phyloP scores from a whole-genome alignment of 1,284 basidiomycete genomes.

The Wallemia mellicola region DNA sequence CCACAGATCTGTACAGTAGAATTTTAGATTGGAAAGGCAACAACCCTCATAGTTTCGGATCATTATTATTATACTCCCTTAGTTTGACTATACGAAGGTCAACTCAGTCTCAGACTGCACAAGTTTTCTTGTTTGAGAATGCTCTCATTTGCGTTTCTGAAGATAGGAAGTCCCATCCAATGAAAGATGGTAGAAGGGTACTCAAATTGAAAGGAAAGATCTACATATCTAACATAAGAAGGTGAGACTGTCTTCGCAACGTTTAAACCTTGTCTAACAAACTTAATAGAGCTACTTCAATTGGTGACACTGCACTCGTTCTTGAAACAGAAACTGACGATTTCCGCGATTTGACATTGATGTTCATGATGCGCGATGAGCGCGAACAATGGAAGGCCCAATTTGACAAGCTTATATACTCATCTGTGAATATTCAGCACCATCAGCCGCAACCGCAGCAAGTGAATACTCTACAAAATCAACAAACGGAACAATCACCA shows the following conservation, averaged over 20 bases:
- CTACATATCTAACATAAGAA: constrained; percentile 65
- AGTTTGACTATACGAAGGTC: constrained; percentile 52
- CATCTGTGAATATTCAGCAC: constrained; percentile 16
- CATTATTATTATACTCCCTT: constrained; percentile 66
- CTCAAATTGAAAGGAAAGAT: constrained; percentile 78
- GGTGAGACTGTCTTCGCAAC: neutral
- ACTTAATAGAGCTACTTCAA: neutral
- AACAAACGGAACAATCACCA: constrained; percentile 12
- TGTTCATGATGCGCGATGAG: constrained; percentile 66
- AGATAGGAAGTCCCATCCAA: constrained; percentile 45
- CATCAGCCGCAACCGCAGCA: too few relatives aligned
- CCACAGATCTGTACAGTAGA: constrained; percentile 55
- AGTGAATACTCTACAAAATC: too few relatives aligned
- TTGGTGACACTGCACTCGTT: neutral
- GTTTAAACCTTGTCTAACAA: too few relatives aligned
- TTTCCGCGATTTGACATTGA: constrained; percentile 71
- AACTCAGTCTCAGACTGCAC: constrained; percentile 57
- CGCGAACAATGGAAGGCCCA: constrained; percentile 61
- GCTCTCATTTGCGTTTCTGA: constrained; percentile 88
- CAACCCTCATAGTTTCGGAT: constrained; percentile 47
- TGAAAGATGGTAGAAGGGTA: constrained; percentile 36
- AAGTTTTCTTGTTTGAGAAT: constrained; percentile 82
- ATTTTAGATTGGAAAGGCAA: constrained; percentile 87
- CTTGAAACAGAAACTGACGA: constrained; percentile 85
- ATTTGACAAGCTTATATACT: constrained; percentile 38